Evolutionary conservation across 1,139 yeast species (phyloP).

Genomic region (Suhomyces guaymorum): DNA sequence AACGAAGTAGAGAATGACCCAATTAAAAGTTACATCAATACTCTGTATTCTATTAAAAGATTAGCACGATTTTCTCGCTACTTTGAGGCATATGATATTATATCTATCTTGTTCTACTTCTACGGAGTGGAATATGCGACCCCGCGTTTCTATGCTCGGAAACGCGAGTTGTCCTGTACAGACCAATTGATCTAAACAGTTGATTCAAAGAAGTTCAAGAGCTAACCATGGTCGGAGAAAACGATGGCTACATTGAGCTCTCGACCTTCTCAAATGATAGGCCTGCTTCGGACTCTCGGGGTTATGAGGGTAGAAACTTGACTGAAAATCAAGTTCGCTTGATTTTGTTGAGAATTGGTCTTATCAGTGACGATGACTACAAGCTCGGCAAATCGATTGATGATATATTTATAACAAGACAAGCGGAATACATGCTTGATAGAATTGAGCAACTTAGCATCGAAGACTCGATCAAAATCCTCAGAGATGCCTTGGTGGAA

Average conservation of each 20-base stretch:
- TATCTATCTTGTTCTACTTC: too few species aligned
- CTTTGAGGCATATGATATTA: too few species aligned
- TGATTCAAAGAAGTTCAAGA: too few species aligned
- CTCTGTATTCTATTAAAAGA: too few species aligned
- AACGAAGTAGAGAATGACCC: too few species aligned
- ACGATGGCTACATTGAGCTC: slow-evolving; percentile 16
- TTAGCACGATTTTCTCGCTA: too few species aligned
- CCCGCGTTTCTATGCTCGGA: too few species aligned
- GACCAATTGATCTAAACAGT: too few species aligned
- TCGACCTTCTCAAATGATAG: slow-evolving; percentile 10
- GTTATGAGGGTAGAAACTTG: slow-evolving; percentile 11
- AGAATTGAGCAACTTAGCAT: slow-evolving; percentile 26
- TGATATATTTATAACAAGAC: slow-evolving; percentile 21
- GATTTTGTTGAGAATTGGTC: slow-evolving; percentile 33
- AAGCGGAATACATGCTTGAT: slow-evolving; percentile 32
- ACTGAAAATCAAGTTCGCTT: slow-evolving; percentile 28
- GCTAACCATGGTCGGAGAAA: slow-evolving; percentile 5
- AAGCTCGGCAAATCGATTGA: slow-evolving; percentile 13
- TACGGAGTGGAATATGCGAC: too few species aligned
- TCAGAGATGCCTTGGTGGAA: slow-evolving; percentile 41
- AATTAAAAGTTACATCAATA: too few species aligned
- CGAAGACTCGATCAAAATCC: slow-evolving; percentile 32
- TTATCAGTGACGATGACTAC: slow-evolving; percentile 31
- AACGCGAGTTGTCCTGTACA: too few species aligned
- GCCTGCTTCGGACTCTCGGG: slow-evolving; percentile 1